Evolutionary conservation across 2,329 filamentous ascomycete genomes (phyloP).

Genomic region (Ophiostoma triangulosporum): DNA sequence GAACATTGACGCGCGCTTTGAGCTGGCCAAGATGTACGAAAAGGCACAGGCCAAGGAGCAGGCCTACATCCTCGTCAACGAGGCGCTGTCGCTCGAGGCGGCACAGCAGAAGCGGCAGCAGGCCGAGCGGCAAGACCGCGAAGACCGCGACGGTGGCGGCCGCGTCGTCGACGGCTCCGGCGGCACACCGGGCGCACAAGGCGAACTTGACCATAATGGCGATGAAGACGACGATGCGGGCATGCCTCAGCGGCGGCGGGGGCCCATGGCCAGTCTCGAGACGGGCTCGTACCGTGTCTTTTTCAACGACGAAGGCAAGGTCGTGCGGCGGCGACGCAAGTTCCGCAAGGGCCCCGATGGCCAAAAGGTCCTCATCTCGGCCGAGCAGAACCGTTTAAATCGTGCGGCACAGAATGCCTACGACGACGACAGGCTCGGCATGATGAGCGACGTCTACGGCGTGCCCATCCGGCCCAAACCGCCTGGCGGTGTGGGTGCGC

Average conservation of each 20-base stretch:
- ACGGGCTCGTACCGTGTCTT: conserved; percentile 14
- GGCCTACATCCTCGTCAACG: conserved; percentile 62
- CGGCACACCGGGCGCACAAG: background rate
- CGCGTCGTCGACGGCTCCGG: background rate
- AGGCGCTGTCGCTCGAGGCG: conserved; percentile 54
- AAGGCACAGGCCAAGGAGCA: conserved; percentile 57
- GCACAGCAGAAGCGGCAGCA: conserved; percentile 23
- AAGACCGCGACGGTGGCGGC: background rate
- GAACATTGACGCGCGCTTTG: conserved; percentile 62
- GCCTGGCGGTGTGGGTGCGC: background rate
- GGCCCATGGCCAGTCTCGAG: conserved; percentile 11
- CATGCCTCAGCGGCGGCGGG: no score
- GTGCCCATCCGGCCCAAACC: conserved; percentile 1
- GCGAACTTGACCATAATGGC: background rate
- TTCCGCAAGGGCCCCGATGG: conserved; percentile 8
- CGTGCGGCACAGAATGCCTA: background rate
- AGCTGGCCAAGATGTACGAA: conserved; percentile 77
- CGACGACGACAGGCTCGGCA: conserved; percentile 3
- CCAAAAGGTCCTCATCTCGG: background rate
- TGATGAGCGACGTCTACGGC: background rate
- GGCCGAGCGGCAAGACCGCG: conserved; percentile 5
- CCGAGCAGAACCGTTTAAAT: conserved; percentile 17
- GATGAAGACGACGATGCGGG: conserved; percentile 19
- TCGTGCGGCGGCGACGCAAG: conserved; percentile 13
- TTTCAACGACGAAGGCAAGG: conserved; percentile 13